Base-by-base conservation (phyloP, 805 yeast genomes). In the Starmerella apicola region DNA sequence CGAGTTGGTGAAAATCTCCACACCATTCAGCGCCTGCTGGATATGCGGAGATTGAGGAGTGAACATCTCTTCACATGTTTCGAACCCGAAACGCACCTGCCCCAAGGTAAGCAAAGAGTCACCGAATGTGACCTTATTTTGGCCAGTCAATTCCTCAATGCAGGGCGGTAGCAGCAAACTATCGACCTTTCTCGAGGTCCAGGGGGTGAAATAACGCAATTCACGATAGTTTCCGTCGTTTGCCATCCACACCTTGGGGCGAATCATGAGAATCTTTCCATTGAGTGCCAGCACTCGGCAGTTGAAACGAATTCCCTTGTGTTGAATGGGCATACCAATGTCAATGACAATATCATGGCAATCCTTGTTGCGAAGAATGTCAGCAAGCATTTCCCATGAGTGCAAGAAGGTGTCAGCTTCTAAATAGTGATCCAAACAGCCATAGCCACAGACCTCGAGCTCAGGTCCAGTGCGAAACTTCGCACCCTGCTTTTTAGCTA, bases 141-240 rank as follows among this genome's bases (percentile, higher is more conserved):
- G 95, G 15, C 76, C 78, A 0, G 86, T 74, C 34, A 79, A 57
- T 45, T 67, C 66, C 45, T 73, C 74, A 39, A 91, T 74, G 49
- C 65, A 56, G 39, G 77, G 68, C 3, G 98, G 98, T 43, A 93
- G 67, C 23, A 70, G 63, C 53, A 69, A 79, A 38, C 68, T 68
- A 58, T 91, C 97, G 33, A 77, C 79, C 45, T 75, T 71, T 50
- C 78, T 74, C 3, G 85, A 74, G 39, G 83, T 73, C 98, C 98
- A 91, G 10, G 97, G 95, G 0, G 94, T 82, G 60, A 91, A 91
- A 59, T 78, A 84, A 52, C 99, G 71, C 97, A 91, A 86, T 60
- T 91, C 99, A 37, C 98, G 73, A 63, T 93, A 91, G 58, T 91
- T 91, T 0, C 99, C 99, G 63, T 91, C 98, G 57, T 91, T 93